These are phyloP conservation scores for Poa annua DNA, from an alignment of 176 grass and related monocot species.

Conservation along the genomic window DNA sequence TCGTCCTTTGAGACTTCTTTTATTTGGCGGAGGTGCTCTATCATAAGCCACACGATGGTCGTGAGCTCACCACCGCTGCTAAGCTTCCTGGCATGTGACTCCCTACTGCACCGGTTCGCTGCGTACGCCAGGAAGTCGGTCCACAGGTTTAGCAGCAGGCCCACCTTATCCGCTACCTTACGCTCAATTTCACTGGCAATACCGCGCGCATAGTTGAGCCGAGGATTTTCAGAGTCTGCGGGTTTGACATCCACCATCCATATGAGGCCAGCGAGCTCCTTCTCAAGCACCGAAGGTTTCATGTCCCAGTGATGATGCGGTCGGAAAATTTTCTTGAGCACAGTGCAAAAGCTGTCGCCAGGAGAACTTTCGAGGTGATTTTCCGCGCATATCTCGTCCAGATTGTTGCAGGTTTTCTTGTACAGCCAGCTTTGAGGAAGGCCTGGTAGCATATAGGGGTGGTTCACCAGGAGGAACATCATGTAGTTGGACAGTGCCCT, in stretches of 20 bases:
- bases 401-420: not conserved
- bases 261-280: not conserved
- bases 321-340: not conserved
- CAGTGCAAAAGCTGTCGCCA: not conserved
- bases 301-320: not conserved
- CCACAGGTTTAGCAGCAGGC: not conserved
- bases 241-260: not conserved
- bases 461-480: constrained; percentile 2
- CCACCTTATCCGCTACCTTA: not conserved
- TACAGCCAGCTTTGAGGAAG: constrained; percentile 15
- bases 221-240: not conserved
- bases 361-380: not conserved
- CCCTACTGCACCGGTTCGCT: constrained; percentile 18
- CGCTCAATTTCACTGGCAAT: not conserved
- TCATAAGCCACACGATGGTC: not conserved
- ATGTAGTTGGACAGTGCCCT: constrained; percentile 17
- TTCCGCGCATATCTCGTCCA: not conserved
- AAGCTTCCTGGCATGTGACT: constrained; percentile 10
- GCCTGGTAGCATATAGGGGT: not conserved
- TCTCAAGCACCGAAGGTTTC: not conserved
- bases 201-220: not conserved
- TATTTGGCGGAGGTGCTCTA: not conserved
- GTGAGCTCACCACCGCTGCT: not conserved
- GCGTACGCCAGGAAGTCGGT: not conserved
- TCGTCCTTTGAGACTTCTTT: not conserved